phyloP scores from a whole-genome alignment of 148 eudicot genomes.

The Agrostemma githago region DNA sequence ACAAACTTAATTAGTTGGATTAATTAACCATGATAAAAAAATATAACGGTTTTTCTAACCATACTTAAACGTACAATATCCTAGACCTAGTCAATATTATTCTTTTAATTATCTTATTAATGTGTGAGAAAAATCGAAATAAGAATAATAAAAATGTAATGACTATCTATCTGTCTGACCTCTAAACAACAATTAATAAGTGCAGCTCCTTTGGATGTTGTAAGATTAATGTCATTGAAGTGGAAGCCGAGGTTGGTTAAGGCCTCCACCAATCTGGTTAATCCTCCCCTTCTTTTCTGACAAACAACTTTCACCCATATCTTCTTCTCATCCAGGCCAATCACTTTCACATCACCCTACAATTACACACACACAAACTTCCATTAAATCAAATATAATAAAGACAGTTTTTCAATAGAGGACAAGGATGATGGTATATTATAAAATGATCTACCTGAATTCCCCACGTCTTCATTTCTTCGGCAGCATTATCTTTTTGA shows the following conservation, averaged over 20 bases:
- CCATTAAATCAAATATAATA: too few relatives aligned
- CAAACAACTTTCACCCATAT: slow-evolving; percentile 66
- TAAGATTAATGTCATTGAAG: slow-evolving; percentile 45
- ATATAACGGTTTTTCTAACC: too few relatives aligned
- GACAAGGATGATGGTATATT: background rate
- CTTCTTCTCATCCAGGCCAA: slow-evolving; percentile 45
- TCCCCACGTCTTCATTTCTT: slow-evolving; percentile 44
- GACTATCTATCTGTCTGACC: slow-evolving; percentile 31
- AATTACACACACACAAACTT: background rate
- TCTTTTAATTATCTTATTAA: too few relatives aligned
- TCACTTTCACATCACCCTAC: slow-evolving; percentile 69
- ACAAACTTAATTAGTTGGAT: background rate
- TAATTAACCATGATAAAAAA: too few relatives aligned
- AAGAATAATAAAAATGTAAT: too few relatives aligned
- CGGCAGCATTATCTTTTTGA: slow-evolving; percentile 22
- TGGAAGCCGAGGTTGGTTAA: slow-evolving; percentile 50
- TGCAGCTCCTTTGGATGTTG: slow-evolving; percentile 56
- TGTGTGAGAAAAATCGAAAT: too few relatives aligned
- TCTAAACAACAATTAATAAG: slow-evolving; percentile 56
- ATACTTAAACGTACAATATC: too few relatives aligned
- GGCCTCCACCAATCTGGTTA: slow-evolving; percentile 61
- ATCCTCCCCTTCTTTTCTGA: slow-evolving; percentile 46
- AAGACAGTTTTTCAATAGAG: background rate
- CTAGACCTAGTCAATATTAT: too few relatives aligned
- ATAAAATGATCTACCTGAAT: slow-evolving; percentile 36